phyloP scores from a whole-genome alignment of 768 basidiomycete genomes.

The Russula foetens region DNA sequence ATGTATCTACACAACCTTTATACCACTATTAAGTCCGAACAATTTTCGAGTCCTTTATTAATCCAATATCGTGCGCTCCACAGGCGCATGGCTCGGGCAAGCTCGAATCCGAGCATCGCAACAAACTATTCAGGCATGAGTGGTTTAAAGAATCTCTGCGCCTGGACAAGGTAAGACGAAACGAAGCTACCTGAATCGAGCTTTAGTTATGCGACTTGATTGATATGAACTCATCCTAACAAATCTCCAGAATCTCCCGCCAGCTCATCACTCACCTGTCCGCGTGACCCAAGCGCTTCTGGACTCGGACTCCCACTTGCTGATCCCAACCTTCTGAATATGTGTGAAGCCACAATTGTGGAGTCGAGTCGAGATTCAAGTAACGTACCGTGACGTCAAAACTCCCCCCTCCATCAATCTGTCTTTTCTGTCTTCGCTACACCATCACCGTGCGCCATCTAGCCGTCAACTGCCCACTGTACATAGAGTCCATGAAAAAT shows the following conservation, averaged over 20 bases:
- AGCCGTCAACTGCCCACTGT: slow-evolving; percentile 87
- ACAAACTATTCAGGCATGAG: slow-evolving; percentile 79
- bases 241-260: background rate
- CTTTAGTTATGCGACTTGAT: background rate
- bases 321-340: slow-evolving; percentile 37
- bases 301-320: slow-evolving; percentile 21
- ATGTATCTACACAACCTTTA: too few species aligned
- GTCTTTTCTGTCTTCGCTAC: background rate
- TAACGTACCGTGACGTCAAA: too few species aligned
- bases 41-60: too few species aligned
- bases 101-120: too few species aligned
- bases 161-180: slow-evolving; percentile 52
- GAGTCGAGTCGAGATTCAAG: too few species aligned
- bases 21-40: too few species aligned
- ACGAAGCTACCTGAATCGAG: background rate
- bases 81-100: too few species aligned
- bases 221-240: background rate
- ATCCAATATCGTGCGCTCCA: too few species aligned
- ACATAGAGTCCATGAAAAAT: slow-evolving; percentile 71
- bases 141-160: slow-evolving; percentile 90
- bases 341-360: slow-evolving; percentile 76
- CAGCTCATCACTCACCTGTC: too few species aligned
- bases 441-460: background rate
- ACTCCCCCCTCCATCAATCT: slow-evolving; percentile 76
- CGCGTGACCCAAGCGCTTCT: too few species aligned